phyloP scores from a whole-genome alignment of 1,284 basidiomycete species.

The Cutaneotrichosporon cavernicola region DNA sequence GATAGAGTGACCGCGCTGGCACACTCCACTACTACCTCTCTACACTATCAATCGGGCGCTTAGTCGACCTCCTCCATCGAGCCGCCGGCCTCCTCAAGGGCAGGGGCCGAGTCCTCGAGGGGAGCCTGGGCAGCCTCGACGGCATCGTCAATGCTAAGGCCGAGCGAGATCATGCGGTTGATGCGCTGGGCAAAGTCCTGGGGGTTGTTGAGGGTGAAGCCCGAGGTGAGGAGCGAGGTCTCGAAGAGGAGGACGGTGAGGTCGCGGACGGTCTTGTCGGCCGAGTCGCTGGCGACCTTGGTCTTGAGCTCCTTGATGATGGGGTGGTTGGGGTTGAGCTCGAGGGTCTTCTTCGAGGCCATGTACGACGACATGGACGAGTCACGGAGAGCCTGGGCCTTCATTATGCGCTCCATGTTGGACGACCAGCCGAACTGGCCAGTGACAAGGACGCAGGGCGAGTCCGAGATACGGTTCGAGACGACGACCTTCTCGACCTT shows the following conservation, averaged over 20 bases:
- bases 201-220: slow-evolving; percentile 94
- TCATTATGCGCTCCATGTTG: slow-evolving; percentile 99
- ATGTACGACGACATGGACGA: slow-evolving; percentile 99
- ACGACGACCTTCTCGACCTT: slow-evolving; percentile 99
- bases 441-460: slow-evolving; percentile 94
- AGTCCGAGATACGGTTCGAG: slow-evolving; percentile 96
- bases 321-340: slow-evolving; percentile 90
- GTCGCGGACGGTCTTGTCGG: slow-evolving; percentile 97
- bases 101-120: slow-evolving; percentile 43
- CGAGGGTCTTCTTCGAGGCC: slow-evolving; percentile 98
- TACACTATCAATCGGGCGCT: slow-evolving; percentile 4
- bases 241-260: slow-evolving; percentile 94
- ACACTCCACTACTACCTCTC: slow-evolving; percentile 12
- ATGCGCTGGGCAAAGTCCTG: slow-evolving; percentile 94
- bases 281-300: slow-evolving; percentile 95
- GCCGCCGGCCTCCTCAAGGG: slow-evolving; percentile 51
- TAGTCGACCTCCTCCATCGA: slow-evolving; percentile 58
- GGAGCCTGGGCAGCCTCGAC: slow-evolving; percentile 36
- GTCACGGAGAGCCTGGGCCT: slow-evolving; percentile 97
- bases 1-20: slow-evolving; percentile 23
- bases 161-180: slow-evolving; percentile 88
- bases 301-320: slow-evolving; percentile 93
- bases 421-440: slow-evolving; percentile 99
- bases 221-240: slow-evolving; percentile 88
- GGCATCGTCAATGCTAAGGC: slow-evolving; percentile 58